These are phyloP conservation scores for Phytophthora pisi DNA, from an alignment of 352 stramenopile genomes.

Conservation along the genomic window DNA sequence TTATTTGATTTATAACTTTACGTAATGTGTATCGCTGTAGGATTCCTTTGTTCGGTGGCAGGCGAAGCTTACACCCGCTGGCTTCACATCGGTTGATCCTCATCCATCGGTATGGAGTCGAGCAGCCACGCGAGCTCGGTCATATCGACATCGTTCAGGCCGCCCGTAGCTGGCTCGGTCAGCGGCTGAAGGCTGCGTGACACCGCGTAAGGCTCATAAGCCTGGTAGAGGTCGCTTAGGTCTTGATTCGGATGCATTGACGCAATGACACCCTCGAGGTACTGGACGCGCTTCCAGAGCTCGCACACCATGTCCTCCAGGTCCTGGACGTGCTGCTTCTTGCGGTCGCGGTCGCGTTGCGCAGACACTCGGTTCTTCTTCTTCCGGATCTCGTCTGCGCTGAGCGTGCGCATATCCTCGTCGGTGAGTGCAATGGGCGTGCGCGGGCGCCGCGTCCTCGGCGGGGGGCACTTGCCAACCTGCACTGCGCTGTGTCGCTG, in stretches of 20 bases:
- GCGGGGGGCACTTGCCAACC: constrained; percentile 36
- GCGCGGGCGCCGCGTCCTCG: constrained; percentile 42
- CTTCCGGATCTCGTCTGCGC: constrained; percentile 57
- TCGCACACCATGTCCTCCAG: constrained; percentile 63
- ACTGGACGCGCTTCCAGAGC: constrained; percentile 64
- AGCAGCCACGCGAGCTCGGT: constrained; percentile 39
- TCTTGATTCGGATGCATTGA: constrained; percentile 44
- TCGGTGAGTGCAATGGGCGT: constrained; percentile 57
- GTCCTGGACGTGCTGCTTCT: constrained; percentile 61
- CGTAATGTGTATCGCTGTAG: not conserved
- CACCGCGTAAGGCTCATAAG: constrained; percentile 41
- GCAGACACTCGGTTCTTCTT: constrained; percentile 76
- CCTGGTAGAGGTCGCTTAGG: constrained; percentile 42
- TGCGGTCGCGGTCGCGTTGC: constrained; percentile 59
- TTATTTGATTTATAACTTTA: constrained; percentile 11
- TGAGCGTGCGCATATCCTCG: constrained; percentile 45
- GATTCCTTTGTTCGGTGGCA: not conserved
- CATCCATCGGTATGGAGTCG: constrained; percentile 36
- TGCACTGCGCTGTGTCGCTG: constrained; percentile 28
- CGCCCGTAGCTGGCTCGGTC: constrained; percentile 11
- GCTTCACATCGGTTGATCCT: constrained; percentile 25
- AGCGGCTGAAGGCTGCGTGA: constrained; percentile 21
- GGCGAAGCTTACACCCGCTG: not conserved
- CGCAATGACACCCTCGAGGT: constrained; percentile 55
- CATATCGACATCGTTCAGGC: constrained; percentile 34